phyloP scores from a whole-genome alignment of 352 stramenopile genomes.

The Thraustochytrium striatum region DNA sequence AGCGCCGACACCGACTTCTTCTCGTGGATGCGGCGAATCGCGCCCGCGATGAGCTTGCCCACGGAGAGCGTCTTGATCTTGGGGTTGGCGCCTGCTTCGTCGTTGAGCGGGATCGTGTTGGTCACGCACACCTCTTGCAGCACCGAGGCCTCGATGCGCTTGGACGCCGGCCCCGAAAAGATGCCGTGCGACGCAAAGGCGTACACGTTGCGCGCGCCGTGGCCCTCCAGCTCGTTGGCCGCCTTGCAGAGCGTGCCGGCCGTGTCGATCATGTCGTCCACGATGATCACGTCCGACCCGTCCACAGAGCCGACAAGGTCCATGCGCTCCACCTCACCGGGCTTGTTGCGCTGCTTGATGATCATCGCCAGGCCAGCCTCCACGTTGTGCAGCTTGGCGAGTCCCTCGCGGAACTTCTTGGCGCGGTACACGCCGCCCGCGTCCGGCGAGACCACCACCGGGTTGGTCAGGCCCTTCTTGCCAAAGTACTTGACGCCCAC shows the following conservation, averaged over 20 bases:
- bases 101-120: conserved; percentile 81
- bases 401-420: conserved; percentile 99
- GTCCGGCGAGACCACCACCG: conserved; percentile 97
- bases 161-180: conserved; percentile 83
- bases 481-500: conserved; percentile 90
- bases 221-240: conserved; percentile 88
- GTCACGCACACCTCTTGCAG: conserved; percentile 84
- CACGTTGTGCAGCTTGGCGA: conserved; percentile 88
- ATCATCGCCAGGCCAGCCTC: conserved; percentile 99
- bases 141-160: conserved; percentile 78
- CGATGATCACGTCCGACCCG: conserved; percentile 98
- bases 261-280: conserved; percentile 99
- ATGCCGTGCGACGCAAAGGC: conserved; percentile 98
- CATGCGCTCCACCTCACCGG: conserved; percentile 96
- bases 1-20: conserved; percentile 99
- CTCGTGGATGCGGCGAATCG: conserved; percentile 99
- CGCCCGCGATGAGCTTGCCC: conserved; percentile 91
- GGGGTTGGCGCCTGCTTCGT: conserved; percentile 62
- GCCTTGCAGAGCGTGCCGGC: conserved; percentile 97
- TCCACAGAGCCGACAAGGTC: conserved; percentile 97
- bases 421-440: conserved; percentile 96
- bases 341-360: conserved; percentile 98
- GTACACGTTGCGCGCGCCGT: conserved; percentile 94
- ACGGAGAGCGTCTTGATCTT: conserved; percentile 98
- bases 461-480: conserved; percentile 91